Evolutionary conservation across 192 early-diverging fungal species (phyloP).

Genomic region (Podila verticillata): DNA sequence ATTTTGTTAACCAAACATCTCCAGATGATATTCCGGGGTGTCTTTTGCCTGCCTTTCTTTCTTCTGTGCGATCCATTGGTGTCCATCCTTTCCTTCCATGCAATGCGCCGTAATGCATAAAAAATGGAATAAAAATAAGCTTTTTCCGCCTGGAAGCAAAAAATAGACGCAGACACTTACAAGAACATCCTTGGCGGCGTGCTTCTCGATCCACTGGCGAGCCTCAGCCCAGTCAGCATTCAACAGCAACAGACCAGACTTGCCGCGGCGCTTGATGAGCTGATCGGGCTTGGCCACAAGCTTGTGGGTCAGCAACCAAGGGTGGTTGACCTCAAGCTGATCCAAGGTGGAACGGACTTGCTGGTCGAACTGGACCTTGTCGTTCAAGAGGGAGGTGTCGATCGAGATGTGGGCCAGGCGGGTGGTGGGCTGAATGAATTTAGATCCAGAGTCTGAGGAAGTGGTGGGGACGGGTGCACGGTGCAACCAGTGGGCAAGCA

Average conservation of each 20-base stretch:
- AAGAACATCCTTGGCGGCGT: slow-evolving; percentile 85
- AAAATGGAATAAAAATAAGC: not conserved
- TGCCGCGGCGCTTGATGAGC: slow-evolving; percentile 98
- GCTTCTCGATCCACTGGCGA: slow-evolving; percentile 90
- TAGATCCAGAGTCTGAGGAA: slow-evolving; percentile 56
- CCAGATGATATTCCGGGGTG: no score
- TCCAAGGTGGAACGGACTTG: slow-evolving; percentile 67
- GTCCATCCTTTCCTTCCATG: not conserved
- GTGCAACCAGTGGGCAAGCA: slow-evolving; percentile 90
- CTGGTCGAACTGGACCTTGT: slow-evolving; percentile 64
- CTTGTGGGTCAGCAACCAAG: slow-evolving; percentile 85
- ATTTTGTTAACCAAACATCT: no score
- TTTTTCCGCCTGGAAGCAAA: no score
- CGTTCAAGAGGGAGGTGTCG: slow-evolving; percentile 63
- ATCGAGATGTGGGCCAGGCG: slow-evolving; percentile 85
- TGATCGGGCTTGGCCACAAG: slow-evolving; percentile 99
- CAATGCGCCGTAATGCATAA: not conserved
- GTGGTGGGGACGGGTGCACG: slow-evolving; percentile 53
- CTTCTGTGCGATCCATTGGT: not conserved
- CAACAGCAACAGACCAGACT: slow-evolving; percentile 92
- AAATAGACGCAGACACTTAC: slow-evolving; percentile 56
- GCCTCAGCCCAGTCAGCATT: slow-evolving; percentile 90
- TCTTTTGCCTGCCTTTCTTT: not conserved
- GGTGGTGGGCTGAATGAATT: slow-evolving; percentile 76
- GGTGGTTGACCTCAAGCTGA: slow-evolving; percentile 78